A percentile compares a stretch with the other conserved stretches of the same genome.
Evolutionary conservation across 495 filamentous ascomycete species (phyloP).

Genomic region (Aspergillus mulundensis): DNA sequence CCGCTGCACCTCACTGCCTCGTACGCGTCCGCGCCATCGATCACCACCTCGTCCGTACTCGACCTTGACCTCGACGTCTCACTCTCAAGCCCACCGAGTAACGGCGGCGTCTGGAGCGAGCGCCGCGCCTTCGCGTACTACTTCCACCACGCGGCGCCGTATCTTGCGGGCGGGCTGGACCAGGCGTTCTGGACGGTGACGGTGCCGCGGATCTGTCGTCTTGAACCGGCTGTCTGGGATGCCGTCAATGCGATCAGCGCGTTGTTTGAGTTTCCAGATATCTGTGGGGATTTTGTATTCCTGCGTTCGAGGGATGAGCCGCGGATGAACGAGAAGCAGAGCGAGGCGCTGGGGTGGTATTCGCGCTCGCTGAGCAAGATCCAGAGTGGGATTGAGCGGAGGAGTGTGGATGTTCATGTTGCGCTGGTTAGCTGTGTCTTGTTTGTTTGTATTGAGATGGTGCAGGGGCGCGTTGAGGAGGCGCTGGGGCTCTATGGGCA

Average conservation of each 20-base stretch:
- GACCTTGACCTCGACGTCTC: background rate
- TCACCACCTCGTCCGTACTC: background rate
- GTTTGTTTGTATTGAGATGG: slow-evolving; percentile 56
- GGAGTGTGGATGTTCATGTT: slow-evolving; percentile 27
- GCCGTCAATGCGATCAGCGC: slow-evolving; percentile 53
- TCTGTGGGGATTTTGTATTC: slow-evolving; percentile 15
- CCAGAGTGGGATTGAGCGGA: slow-evolving; percentile 41
- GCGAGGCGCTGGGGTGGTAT: slow-evolving; percentile 34
- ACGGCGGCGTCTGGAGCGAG: slow-evolving; percentile 18
- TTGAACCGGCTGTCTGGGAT: slow-evolving; percentile 56
- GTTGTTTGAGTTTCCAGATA: slow-evolving; percentile 41
- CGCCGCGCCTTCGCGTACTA: slow-evolving; percentile 43
- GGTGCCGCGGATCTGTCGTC: slow-evolving; percentile 52
- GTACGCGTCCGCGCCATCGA: background rate
- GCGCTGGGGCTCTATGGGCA: slow-evolving; percentile 34
- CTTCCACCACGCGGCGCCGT: slow-evolving; percentile 29
- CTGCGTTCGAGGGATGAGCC: slow-evolving; percentile 10
- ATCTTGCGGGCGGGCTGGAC: slow-evolving; percentile 39
- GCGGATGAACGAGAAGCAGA: slow-evolving; percentile 23
- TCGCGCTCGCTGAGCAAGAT: slow-evolving; percentile 46
- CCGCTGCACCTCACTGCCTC: slow-evolving; percentile 1
- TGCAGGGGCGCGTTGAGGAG: slow-evolving; percentile 37
- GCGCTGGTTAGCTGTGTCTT: slow-evolving; percentile 52
- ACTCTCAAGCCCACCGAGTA: background rate
- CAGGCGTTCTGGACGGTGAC: slow-evolving; percentile 53